Evolutionary conservation across 768 basidiomycete species (phyloP).

Genomic region (Mycena metata): DNA sequence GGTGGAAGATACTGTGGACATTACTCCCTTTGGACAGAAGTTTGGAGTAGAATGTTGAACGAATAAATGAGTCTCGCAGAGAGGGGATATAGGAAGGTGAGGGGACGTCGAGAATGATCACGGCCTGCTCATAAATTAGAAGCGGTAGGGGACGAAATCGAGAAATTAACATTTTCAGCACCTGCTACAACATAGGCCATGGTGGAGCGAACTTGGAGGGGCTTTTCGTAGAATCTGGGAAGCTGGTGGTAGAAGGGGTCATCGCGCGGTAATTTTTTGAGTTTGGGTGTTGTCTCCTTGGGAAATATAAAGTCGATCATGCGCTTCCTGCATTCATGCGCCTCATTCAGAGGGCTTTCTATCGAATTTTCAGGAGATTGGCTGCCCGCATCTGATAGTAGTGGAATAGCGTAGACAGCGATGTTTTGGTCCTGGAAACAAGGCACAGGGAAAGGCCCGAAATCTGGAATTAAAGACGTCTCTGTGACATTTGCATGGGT

Average conservation of each 20-base stretch:
- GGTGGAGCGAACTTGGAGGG: conserved; percentile 47
- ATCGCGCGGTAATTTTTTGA: conserved; percentile 48
- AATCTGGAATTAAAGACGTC: conserved; percentile 47
- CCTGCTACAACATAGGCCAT: conserved; percentile 58
- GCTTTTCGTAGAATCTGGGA: conserved; percentile 45
- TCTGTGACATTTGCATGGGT: conserved; percentile 63
- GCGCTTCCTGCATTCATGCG: neutral
- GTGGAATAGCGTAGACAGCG: conserved; percentile 72
- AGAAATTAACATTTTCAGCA: conserved; percentile 59
- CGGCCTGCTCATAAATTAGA: conserved; percentile 54
- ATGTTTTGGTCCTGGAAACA: conserved; percentile 75
- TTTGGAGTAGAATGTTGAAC: conserved; percentile 59
- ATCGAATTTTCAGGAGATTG: neutral
- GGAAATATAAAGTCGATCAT: conserved; percentile 15
- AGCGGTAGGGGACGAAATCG: conserved; percentile 30
- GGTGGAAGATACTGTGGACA: conserved; percentile 75
- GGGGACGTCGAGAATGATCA: conserved; percentile 81
- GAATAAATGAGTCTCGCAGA: conserved; percentile 61
- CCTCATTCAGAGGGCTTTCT: neutral
- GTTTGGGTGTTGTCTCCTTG: conserved; percentile 45
- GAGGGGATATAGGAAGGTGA: conserved; percentile 65
- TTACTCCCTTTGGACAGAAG: conserved; percentile 58
- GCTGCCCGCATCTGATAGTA: conserved; percentile 40
- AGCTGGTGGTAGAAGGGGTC: conserved; percentile 54
- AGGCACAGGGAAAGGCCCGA: conserved; percentile 51